Conservation (phyloP, 1,284 basidiomycete species). For the Entoloma clypeatum region DNA sequence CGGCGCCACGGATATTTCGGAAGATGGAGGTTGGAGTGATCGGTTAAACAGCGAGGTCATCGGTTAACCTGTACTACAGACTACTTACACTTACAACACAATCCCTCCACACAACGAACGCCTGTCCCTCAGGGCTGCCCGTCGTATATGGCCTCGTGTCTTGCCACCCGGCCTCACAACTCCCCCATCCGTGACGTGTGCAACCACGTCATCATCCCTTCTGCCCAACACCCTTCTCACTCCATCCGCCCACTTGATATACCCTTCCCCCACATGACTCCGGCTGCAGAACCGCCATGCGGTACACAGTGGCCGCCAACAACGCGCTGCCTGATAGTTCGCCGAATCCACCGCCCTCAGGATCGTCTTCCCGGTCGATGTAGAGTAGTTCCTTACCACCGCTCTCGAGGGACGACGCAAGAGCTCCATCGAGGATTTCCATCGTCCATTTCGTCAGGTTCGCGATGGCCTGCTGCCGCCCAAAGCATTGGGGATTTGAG, state of each 20-base stretch:
- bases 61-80: no score
- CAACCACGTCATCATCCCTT: constrained; percentile 18
- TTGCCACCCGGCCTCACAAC: constrained; percentile 34
- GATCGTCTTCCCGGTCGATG: background rate
- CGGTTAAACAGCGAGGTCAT: no score
- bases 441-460: constrained; percentile 39
- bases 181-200: constrained; percentile 31
- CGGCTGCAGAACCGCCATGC: constrained; percentile 29
- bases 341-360: constrained; percentile 31
- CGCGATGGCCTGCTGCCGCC: constrained; percentile 27
- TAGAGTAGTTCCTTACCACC: constrained; percentile 10
- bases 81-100: no score
- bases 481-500: no score
- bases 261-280: constrained; percentile 16
- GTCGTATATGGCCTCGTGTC: constrained; percentile 32
- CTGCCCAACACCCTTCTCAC: constrained; percentile 21
- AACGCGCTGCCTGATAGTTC: constrained; percentile 42
- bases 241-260: constrained; percentile 25
- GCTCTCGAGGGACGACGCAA: constrained; percentile 28
- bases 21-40: no score
- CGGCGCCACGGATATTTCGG: no score
- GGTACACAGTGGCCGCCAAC: constrained; percentile 40
- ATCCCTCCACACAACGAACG: constrained; percentile 43
- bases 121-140: constrained; percentile 42
- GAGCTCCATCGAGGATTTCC: constrained; percentile 46